Percentiles rank a stretch among this genome's conserved stretches.
Evolutionary conservation across 2,329 filamentous ascomycete species (phyloP).

Genomic region (Sporothrix humicola): DNA sequence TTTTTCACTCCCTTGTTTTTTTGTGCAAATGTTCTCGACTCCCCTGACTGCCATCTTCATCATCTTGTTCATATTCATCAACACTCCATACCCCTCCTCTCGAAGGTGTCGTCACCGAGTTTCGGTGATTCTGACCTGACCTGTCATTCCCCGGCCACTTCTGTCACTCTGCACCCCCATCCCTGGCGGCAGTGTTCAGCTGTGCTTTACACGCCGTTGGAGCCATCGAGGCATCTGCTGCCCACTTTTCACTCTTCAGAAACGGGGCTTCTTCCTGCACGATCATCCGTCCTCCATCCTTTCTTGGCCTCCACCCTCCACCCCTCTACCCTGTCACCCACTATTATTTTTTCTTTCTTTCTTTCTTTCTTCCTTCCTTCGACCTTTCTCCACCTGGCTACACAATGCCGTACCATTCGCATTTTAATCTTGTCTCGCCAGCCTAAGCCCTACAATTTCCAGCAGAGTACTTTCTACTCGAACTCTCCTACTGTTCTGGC

Average conservation of each 20-base stretch:
- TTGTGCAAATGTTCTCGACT: too few relatives aligned
- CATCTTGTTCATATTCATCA: background rate
- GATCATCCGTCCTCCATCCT: conserved; percentile 19
- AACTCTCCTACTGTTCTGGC: background rate
- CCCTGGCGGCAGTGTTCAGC: conserved; percentile 35
- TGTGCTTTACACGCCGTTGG: conserved; percentile 26
- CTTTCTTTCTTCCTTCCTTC: background rate
- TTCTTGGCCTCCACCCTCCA: conserved; percentile 1
- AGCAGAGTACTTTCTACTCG: background rate
- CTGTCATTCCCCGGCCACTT: background rate
- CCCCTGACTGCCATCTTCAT: background rate
- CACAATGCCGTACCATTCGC: background rate
- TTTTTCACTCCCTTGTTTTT: background rate
- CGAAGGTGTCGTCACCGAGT: background rate
- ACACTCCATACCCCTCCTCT: background rate
- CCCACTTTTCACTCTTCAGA: conserved; percentile 16
- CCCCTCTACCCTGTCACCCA: background rate
- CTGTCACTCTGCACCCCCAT: conserved; percentile 19
- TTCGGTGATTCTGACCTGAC: background rate
- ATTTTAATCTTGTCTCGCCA: background rate
- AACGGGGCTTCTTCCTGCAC: conserved; percentile 28
- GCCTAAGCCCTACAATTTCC: conserved; percentile 31
- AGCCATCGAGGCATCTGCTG: background rate
- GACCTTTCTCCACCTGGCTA: background rate
- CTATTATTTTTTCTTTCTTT: conserved; percentile 1